These are phyloP conservation scores for Fusarium brachygibbosum DNA, from an alignment of 2,329 filamentous ascomycete species.

Conservation along the genomic window DNA sequence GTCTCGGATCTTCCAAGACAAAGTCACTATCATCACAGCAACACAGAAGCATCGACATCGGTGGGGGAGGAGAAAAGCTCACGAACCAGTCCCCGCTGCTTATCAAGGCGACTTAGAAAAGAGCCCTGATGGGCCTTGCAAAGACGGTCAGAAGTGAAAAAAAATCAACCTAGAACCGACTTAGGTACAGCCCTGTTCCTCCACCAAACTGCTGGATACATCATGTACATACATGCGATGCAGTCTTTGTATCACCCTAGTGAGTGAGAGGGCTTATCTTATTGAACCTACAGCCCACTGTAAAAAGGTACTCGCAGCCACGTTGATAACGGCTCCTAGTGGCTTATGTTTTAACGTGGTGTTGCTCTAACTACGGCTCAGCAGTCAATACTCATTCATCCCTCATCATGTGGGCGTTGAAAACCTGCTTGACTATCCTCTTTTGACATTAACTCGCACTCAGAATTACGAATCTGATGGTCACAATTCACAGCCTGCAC, in stretches of 20 bases:
- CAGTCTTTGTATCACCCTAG: slow-evolving; percentile 27
- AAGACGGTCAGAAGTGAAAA: slow-evolving; percentile 22
- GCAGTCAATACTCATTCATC: slow-evolving; percentile 6
- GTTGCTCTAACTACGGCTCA: slow-evolving; percentile 23
- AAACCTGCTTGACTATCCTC: background rate
- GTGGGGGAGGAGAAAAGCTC: background rate
- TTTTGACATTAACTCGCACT: background rate
- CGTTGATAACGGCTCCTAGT: slow-evolving; percentile 39
- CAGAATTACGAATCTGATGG: slow-evolving; percentile 10
- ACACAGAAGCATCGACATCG: slow-evolving; percentile 3
- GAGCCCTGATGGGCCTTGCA: slow-evolving; percentile 14
- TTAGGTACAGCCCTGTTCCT: slow-evolving; percentile 13
- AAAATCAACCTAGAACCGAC: background rate
- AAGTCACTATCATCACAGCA: slow-evolving; percentile 17
- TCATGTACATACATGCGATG: slow-evolving; percentile 14
- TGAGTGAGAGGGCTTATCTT: slow-evolving; percentile 30
- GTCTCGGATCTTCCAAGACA: slow-evolving; percentile 29
- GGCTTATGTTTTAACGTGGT: slow-evolving; percentile 13
- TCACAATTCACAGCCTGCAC: slow-evolving; percentile 25
- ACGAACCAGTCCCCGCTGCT: slow-evolving; percentile 27
- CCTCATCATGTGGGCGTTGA: slow-evolving; percentile 24
- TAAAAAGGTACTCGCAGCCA: slow-evolving; percentile 26
- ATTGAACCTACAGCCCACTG: slow-evolving; percentile 4
- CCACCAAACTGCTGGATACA: slow-evolving; percentile 27
- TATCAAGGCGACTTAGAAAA: slow-evolving; percentile 21